Evolutionary conservation across 202 grass and related monocot genomes (phyloP), one percentile per base, ranked within the genome.

Genomic region (Carex arenaria): DNA sequence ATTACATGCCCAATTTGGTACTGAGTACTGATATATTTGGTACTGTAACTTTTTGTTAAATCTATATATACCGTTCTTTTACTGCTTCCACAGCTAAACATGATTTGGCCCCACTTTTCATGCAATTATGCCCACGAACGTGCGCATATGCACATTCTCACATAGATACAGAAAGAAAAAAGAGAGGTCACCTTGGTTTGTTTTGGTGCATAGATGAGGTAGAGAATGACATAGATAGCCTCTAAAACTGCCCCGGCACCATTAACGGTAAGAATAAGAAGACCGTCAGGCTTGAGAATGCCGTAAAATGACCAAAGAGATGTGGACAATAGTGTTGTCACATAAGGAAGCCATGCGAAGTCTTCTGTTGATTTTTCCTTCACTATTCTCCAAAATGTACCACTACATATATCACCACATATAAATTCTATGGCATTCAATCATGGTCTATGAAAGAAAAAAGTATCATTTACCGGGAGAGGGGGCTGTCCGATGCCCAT

Each of bases 291-390:
- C 86, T 97, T 97, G 82, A 91, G 90, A 51, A 97, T 73, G 23
- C 94, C 94, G 15, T 94, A 97, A 78, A 97, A 97, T 63, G 87
- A 65, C 92, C 94, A 97, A 20, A 94, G 92, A 26, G 90, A 94
- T 76, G 90, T 94, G 87, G 76, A 64, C 4, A 97, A 84, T 15
- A 97, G 84, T 14, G 95, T 94, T 56, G 92, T 87, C 6, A 85
- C 90, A 85, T 97, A 97, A 15, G 94, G 92, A 63, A 90, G 72
- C 87, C 92, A 91, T 89, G 82, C 40, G 87, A 97, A 97, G 18
- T 89, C 89, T 87, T 93, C 89, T 7, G 92, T 97, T 65, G 90
- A 88, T 84, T 63, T 92, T 61, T 88, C 83, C 90, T 74, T 84
- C 89, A 94, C 84, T 36, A 97, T 85, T 79, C 92, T 85, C 85